Evolutionary conservation across 139 green algal species (phyloP), one percentile per base, ranked within the genome.

Genomic region (Coelastrella sp.): DNA sequence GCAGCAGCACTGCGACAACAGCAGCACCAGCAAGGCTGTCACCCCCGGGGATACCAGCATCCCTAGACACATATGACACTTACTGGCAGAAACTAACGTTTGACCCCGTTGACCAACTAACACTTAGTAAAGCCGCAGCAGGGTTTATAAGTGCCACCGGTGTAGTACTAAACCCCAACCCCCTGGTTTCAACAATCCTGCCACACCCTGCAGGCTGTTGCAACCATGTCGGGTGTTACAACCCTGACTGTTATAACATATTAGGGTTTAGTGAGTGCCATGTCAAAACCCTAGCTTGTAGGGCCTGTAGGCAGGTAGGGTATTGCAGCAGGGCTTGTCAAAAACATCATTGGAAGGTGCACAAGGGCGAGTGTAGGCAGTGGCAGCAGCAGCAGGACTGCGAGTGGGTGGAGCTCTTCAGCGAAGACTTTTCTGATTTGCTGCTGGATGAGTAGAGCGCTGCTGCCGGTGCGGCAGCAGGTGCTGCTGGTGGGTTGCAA

Each of bases 311-410:
- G 8, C 59, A 86, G 58, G 80, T 74, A 17, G 59, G 20, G 3
- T 86, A 86, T 47, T 86, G 80, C 80, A 74, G 80, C 80, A 86
- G 59, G 80, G 61, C 13, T 10, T 86, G 80, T 32, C 80, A 86
- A 20, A 54, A 11, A 8, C 6, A 57, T 17, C 80, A 86, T 23
- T 86, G 80, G 80, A 74, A 57, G 19, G 64, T 23, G 6, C 68
- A 76, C 4, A 76, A 76, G 17, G 5, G 2, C 2, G 14, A 22
- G 16, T 76, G 68, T 47, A 22, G 17, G 68, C n/a, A 57, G n/a
- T 47, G 64, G 60, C 81, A 86, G 79, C 57, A 85, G 79, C 79
- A 85, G 79, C 79, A 85, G 79, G 11, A 71, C 17, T n/a, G 56
- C 6, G 79, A 85, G 57, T 85, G 79, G 79, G 57, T 85, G 57